Percentiles rank a stretch among this genome's conserved stretches.
These are phyloP conservation scores for Elaeis oleifera DNA, from an alignment of 202 grass and related monocot species.

Conservation along the genomic window DNA sequence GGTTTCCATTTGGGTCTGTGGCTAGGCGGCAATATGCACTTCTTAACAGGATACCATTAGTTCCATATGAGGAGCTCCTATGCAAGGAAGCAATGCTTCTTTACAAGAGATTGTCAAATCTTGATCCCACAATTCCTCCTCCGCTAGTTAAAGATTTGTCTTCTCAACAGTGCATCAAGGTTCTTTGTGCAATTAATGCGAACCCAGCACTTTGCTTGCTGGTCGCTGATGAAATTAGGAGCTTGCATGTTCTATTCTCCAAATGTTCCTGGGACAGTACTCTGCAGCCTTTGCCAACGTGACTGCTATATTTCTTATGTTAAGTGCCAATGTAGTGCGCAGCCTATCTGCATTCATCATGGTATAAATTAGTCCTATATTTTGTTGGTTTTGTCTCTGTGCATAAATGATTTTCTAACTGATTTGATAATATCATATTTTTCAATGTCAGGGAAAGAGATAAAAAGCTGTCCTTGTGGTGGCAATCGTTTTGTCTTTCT, in stretches of 20 bases:
- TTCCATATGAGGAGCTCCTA: constrained; percentile 9
- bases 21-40: background rate
- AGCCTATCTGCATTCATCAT: no score
- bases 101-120: background rate
- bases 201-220: constrained; percentile 9
- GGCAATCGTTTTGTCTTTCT: no score
- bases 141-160: background rate
- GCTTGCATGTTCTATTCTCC: constrained; percentile 8
- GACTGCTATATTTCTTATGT: no score
- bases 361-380: no score
- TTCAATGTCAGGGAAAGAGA: no score
- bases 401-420: no score
- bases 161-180: background rate
- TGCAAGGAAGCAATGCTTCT: constrained; percentile 8
- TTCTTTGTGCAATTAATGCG: constrained; percentile 13
- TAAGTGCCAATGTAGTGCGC: no score
- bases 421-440: no score
- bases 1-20: constrained; percentile 6
- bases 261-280: background rate
- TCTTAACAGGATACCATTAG: background rate
- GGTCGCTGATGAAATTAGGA: constrained; percentile 10
- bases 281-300: no score
- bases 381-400: no score
- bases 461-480: no score
- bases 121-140: background rate